Percentiles rank a stretch among this genome's conserved stretches.
These are phyloP conservation scores for Babesia gibsoni DNA, from an alignment of 169 alveolate species.

Conservation along the genomic window DNA sequence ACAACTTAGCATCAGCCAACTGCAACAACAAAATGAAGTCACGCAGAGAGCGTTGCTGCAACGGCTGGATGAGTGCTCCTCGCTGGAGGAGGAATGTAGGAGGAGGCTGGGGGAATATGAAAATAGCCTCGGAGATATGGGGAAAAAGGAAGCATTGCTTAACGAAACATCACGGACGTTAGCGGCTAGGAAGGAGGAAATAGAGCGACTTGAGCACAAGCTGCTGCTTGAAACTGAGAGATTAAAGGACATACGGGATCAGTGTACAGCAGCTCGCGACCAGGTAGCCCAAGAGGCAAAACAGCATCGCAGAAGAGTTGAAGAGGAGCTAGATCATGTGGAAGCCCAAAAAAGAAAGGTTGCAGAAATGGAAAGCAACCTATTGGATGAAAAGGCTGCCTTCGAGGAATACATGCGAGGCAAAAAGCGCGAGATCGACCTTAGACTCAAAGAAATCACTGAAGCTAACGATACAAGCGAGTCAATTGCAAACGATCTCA, in stretches of 20 bases:
- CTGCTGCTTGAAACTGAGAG: conserved; percentile 44
- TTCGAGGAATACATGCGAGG: conserved; percentile 30
- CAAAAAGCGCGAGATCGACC: conserved; percentile 34
- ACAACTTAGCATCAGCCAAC: conserved; percentile 40
- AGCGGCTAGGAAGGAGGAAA: conserved; percentile 45
- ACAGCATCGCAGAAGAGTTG: conserved; percentile 26
- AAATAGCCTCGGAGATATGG: conserved; percentile 26
- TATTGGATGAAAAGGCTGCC: conserved; percentile 23
- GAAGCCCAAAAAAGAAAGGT: conserved; percentile 39
- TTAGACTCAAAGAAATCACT: conserved; percentile 32
- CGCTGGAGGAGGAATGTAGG: conserved; percentile 50
- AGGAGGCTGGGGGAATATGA: conserved; percentile 52
- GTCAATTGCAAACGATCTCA: conserved; percentile 47
- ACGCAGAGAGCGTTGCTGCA: conserved; percentile 33
- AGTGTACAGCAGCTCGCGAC: conserved; percentile 35
- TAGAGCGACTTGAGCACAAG: conserved; percentile 46
- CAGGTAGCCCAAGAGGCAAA: conserved; percentile 36
- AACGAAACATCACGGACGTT: conserved; percentile 45
- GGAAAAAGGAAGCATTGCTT: conserved; percentile 39
- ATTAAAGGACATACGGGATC: conserved; percentile 34
- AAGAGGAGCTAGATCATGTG: conserved; percentile 33
- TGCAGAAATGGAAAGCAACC: conserved; percentile 35
- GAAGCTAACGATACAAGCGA: conserved; percentile 45
- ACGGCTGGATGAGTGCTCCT: conserved; percentile 38
- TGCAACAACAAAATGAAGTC: conserved; percentile 42